phyloP scores from a whole-genome alignment of 176 grass and related monocot species.

The Elymus sibiricus region DNA sequence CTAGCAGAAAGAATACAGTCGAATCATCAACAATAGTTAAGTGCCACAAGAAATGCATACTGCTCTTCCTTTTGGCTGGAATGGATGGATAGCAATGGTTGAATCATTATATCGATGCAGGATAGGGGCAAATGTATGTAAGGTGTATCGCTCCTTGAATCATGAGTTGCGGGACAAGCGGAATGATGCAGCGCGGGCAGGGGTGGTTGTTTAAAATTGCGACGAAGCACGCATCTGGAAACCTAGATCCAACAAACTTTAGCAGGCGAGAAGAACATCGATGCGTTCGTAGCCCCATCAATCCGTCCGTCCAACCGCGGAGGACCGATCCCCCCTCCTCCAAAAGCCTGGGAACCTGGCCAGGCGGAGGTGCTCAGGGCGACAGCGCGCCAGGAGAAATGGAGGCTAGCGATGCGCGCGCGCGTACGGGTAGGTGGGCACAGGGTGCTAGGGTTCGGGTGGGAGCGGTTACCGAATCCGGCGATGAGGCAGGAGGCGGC shows the following conservation, averaged over 20 bases:
- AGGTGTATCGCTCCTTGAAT: background rate
- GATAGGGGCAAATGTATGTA: background rate
- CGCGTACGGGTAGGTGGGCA: background rate
- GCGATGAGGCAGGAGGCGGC: conserved; percentile 91
- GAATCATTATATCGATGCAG: background rate
- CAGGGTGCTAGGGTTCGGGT: conserved; percentile 15
- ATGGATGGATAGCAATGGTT: background rate
- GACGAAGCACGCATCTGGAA: background rate
- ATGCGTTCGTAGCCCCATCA: no score
- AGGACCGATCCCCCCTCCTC: no score
- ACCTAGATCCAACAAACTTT: no score
- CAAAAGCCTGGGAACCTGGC: accelerated
- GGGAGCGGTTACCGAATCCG: conserved; percentile 51
- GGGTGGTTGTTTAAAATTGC: background rate
- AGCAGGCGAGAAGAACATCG: no score
- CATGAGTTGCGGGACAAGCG: background rate
- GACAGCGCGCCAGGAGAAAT: background rate
- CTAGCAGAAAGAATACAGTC: no score
- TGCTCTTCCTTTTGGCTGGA: no score
- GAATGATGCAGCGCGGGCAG: background rate
- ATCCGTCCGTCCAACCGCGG: no score
- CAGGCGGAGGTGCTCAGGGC: no score
- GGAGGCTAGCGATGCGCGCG: background rate
- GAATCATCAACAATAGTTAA: no score
- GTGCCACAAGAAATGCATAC: no score